Percentiles rank a stretch among this genome's conserved stretches.
Conservation (phyloP, 305 asterid species). For the Fraxinus ornus region DNA sequence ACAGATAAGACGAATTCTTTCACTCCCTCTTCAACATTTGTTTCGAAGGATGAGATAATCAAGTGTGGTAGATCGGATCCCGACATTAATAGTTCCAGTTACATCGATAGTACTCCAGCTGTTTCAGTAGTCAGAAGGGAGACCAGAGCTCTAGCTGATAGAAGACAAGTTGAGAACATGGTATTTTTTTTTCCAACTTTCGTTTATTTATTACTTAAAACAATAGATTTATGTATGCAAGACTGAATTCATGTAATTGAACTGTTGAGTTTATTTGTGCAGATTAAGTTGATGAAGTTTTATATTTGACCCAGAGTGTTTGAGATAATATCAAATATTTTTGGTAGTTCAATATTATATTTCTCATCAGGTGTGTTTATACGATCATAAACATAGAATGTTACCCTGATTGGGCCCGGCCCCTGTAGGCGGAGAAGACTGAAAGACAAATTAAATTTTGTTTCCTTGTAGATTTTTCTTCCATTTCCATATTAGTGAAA, state of each 20-base stretch:
- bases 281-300: constrained; percentile 1
- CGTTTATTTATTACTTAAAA: constrained; percentile 10
- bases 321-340: neutral
- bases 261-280: neutral
- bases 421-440: neutral
- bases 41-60: constrained; percentile 27
- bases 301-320: neutral
- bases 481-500: neutral
- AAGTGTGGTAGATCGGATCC: constrained; percentile 34
- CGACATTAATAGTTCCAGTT: constrained; percentile 29
- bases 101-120: constrained; percentile 31
- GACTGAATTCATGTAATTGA: neutral
- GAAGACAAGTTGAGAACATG: constrained; percentile 46
- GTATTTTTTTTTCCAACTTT: constrained; percentile 32
- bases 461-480: neutral
- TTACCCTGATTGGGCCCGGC: neutral
- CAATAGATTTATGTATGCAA: constrained; percentile 8
- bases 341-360: neutral
- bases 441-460: neutral
- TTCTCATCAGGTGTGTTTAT: neutral
- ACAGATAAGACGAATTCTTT: constrained; percentile 28
- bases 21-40: constrained; percentile 36
- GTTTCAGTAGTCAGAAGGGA: constrained; percentile 34
- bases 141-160: constrained; percentile 31
- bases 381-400: neutral